phyloP scores from a whole-genome alignment of 306 rosid species.

The Rosa chinensis region DNA sequence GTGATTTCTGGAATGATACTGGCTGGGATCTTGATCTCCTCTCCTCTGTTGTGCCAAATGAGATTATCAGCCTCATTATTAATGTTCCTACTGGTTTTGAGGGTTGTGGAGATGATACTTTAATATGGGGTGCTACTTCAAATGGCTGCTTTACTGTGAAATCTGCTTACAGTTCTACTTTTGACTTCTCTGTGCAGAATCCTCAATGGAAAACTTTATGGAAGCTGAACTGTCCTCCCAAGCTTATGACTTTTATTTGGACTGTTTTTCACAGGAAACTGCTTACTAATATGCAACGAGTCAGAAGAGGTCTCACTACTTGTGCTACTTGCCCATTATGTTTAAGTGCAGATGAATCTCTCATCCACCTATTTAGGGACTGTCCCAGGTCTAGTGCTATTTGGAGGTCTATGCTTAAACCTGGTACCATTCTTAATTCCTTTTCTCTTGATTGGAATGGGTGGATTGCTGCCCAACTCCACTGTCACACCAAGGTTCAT shows the following conservation, averaged over 20 bases:
- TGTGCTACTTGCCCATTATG: background rate
- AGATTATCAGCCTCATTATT: accelerated
- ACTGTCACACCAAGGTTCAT: background rate
- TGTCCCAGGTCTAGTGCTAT: background rate
- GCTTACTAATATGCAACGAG: background rate
- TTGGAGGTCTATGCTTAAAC: background rate
- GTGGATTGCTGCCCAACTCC: background rate
- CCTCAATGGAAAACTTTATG: background rate
- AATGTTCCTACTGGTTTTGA: background rate
- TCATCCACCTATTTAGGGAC: background rate
- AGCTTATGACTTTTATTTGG: background rate
- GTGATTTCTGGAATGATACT: background rate
- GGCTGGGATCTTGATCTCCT: background rate
- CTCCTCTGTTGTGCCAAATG: background rate
- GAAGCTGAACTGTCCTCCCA: background rate
- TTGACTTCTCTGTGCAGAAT: no score
- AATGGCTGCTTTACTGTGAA: background rate
- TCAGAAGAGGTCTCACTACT: background rate
- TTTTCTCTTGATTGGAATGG: background rate
- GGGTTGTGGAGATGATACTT: background rate
- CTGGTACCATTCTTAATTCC: background rate
- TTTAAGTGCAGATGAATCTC: background rate
- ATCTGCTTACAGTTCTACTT: background rate
- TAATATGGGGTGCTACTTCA: background rate
- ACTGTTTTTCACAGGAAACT: background rate